Conservation (phyloP, 106 monocot genomes). For the Dendrobium officinale region DNA sequence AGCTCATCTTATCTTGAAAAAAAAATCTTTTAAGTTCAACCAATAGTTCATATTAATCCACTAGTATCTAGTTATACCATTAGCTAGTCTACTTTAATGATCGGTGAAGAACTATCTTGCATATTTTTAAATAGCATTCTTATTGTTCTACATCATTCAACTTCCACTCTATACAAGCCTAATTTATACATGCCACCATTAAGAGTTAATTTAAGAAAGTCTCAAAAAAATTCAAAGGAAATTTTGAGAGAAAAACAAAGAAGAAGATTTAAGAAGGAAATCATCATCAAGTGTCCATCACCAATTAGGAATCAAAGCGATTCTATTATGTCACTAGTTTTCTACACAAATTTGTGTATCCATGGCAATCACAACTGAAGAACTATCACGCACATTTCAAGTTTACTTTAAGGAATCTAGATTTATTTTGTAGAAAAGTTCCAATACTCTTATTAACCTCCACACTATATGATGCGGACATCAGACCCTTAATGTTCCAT, state of each 20-base stretch:
- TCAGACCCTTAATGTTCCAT: too few relatives aligned
- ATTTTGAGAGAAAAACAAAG: not conserved
- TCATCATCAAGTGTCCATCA: not conserved
- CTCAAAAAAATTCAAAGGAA: not conserved
- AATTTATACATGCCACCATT: not conserved
- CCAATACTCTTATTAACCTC: not conserved
- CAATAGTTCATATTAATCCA: too few relatives aligned
- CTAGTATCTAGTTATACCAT: too few relatives aligned
- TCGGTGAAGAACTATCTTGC: too few relatives aligned
- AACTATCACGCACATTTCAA: not conserved
- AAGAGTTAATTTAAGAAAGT: not conserved
- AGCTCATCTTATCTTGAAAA: too few relatives aligned
- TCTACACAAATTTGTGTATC: not conserved
- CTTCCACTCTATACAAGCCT: not conserved
- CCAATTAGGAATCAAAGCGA: not conserved
- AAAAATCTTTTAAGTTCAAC: too few relatives aligned
- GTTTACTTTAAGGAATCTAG: not conserved
- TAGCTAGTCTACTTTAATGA: too few relatives aligned
- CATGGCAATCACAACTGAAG: not conserved
- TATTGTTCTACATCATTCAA: not conserved
- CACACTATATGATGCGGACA: too few relatives aligned
- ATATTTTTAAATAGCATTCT: too few relatives aligned
- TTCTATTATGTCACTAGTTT: not conserved
- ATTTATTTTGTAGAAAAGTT: not conserved
- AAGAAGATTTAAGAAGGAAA: not conserved